Evolutionary conservation across 2,329 filamentous ascomycete species (phyloP).

Genomic region (Colletotrichum spinosum): DNA sequence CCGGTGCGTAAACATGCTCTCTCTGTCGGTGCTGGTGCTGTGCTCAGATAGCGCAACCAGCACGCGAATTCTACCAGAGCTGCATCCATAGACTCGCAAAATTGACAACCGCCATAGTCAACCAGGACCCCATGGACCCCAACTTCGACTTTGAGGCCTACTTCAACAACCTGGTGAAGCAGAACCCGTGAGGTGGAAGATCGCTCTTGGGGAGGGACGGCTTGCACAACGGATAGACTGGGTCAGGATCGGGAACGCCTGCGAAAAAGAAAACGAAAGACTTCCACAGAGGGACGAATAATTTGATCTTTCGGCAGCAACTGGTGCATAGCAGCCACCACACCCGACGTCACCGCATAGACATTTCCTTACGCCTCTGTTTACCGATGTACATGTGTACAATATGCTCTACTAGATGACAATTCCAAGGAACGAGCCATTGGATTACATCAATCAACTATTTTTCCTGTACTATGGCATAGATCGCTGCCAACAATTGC

Average conservation of each 20-base stretch:
- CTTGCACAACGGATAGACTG: slow-evolving; percentile 45
- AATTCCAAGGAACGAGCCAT: slow-evolving; percentile 38
- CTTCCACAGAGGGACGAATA: slow-evolving; percentile 30
- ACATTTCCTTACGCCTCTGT: slow-evolving; percentile 60
- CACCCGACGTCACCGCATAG: slow-evolving; percentile 60
- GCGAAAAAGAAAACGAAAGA: slow-evolving; percentile 30
- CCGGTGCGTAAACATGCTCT: slow-evolving; percentile 29
- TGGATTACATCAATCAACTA: slow-evolving; percentile 31
- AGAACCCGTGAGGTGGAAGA: slow-evolving; percentile 58
- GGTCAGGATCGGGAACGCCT: slow-evolving; percentile 36
- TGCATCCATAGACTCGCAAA: not conserved
- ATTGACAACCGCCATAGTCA: slow-evolving; percentile 59
- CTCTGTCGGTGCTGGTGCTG: not conserved
- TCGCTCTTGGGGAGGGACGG: slow-evolving; percentile 41
- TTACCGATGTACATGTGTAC: slow-evolving; percentile 65
- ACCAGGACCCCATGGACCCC: slow-evolving; percentile 83
- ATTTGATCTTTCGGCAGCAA: slow-evolving; percentile 36
- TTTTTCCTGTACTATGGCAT: slow-evolving; percentile 1
- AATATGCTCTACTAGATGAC: slow-evolving; percentile 64
- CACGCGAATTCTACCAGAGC: not conserved
- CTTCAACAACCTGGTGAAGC: slow-evolving; percentile 71
- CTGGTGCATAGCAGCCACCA: slow-evolving; percentile 50
- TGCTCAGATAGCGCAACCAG: not conserved
- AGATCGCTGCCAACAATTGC: too few relatives aligned
- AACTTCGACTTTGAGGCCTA: slow-evolving; percentile 95